Conservation (phyloP, 2,329 filamentous ascomycete genomes). For the Hyphodiscus sp. region DNA sequence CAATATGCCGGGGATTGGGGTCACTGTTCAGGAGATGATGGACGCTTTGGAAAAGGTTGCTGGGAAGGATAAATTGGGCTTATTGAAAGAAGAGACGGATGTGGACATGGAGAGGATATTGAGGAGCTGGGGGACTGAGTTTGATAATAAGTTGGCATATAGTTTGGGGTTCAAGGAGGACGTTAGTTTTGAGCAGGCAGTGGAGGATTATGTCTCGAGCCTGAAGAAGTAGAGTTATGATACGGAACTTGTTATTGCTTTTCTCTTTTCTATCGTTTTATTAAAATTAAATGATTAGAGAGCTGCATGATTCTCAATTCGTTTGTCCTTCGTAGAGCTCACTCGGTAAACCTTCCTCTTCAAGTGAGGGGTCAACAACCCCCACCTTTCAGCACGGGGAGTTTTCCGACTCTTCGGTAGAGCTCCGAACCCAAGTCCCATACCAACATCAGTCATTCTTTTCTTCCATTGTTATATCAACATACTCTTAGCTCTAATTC, state of each 20-base stretch:
- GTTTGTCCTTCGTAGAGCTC: too few relatives aligned
- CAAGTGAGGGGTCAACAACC: constrained; percentile 4
- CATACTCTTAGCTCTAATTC: background rate
- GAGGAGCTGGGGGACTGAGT: constrained; percentile 52
- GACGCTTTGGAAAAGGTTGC: constrained; percentile 50
- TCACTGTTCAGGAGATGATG: constrained; percentile 54
- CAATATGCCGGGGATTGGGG: constrained; percentile 51
- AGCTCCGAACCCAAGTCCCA: background rate
- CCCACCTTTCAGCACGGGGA: background rate
- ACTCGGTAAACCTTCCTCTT: constrained; percentile 4
- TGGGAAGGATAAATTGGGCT: constrained; percentile 45
- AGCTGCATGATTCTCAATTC: too few relatives aligned
- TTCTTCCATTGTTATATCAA: background rate
- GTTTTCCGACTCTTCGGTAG: background rate
- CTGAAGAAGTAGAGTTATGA: constrained; percentile 8
- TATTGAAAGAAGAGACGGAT: constrained; percentile 49
- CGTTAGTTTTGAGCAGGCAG: constrained; percentile 45
- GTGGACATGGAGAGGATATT: constrained; percentile 49
- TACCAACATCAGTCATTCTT: background rate
- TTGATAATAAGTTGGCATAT: constrained; percentile 46
- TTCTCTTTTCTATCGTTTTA: too few relatives aligned
- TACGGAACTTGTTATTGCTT: background rate
- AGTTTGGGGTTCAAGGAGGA: constrained; percentile 46
- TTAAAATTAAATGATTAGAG: too few relatives aligned
- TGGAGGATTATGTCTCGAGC: constrained; percentile 42